phyloP scores from a whole-genome alignment of 495 filamentous ascomycete species.

The Hypoxylon intermedium region DNA sequence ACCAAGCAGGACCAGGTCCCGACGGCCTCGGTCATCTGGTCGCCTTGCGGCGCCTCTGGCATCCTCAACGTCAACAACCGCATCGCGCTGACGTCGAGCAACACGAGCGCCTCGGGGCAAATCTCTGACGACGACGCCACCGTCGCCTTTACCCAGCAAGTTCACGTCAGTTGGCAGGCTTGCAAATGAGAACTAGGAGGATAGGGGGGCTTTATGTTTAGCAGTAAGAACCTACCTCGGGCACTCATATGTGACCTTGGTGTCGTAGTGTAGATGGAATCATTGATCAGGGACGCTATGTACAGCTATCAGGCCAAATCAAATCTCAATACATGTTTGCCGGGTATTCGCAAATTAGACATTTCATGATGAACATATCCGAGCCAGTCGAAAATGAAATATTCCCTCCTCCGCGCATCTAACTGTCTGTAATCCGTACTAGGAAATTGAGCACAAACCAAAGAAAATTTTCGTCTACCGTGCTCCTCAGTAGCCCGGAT shows the following conservation, averaged over 20 bases:
- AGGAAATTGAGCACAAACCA: no score
- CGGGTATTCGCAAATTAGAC: conserved; percentile 17
- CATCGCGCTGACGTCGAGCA: conserved; percentile 56
- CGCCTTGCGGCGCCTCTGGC: conserved; percentile 61
- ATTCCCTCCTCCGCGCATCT: background rate
- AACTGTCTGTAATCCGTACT: conserved; percentile 3
- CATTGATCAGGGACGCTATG: no score
- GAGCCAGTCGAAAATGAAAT: conserved; percentile 29
- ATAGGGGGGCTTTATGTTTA: no score
- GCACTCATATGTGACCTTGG: no score
- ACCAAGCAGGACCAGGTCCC: conserved; percentile 62
- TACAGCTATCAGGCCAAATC: background rate
- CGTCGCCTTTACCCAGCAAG: conserved; percentile 61
- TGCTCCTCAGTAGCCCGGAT: background rate
- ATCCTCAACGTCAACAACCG: conserved; percentile 69
- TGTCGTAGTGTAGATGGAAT: background rate
- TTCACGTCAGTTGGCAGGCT: conserved; percentile 59
- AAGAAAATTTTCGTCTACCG: no score
- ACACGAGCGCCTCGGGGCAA: conserved; percentile 53
- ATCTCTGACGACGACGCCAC: conserved; percentile 65
- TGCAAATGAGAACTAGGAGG: conserved; percentile 42
- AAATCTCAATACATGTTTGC: conserved; percentile 1
- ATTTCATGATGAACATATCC: conserved; percentile 24
- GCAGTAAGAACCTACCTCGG: background rate
- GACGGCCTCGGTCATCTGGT: conserved; percentile 62